Base-by-base conservation (phyloP, 371 early-diverging fungal genomes). In the Mucor circinelloides region DNA sequence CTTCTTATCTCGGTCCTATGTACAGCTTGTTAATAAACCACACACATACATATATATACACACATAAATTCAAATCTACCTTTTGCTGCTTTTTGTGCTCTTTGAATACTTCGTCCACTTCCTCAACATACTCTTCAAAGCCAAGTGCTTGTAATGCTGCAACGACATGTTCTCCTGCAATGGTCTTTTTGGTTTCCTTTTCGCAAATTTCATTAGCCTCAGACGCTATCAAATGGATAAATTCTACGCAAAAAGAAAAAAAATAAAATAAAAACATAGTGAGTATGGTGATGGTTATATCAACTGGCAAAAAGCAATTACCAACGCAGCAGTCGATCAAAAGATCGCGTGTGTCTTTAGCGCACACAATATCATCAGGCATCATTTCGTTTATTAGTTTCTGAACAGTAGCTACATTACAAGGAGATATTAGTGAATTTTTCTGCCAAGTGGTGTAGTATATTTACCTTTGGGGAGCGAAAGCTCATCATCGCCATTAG, bases 131-230 rank as follows among this genome's bases (percentile, higher is more conserved):
- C 27, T 91, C 91, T 38, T 93, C 97, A 81, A 97, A 99, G 0
- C 98, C 99, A 23, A 97, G 87, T 12, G 89, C 92, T 78, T 93
- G 88, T 44, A 99, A 81, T 6, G 99, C 97, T 6, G 90, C 72
- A 36, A 97, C 85, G 6, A 99, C 94, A 78, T 99, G 99, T 69
- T 99, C 99, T 28, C 96, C 95, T 0, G 95, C 93, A 66, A 99
- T 99, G 3, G 99, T 99, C 84, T 99, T 99, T 76, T 96, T 98
- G 19, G 91, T 87, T 65, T 97, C 97, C 71, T 95, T 96, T 76
- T 99, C 99, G 78, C 99, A 99, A 27, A 94, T 90, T 54, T 96
- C 96, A 80, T 99, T 99, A 13, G 99, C 96, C 69, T 97, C 95
- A 3, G 95, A 90, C 21, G 97, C 94, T 42, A 96, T 81, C 69